These are phyloP conservation scores for Pseudonectria buxi DNA, from an alignment of 2,329 filamentous ascomycete genomes.

Conservation along the genomic window DNA sequence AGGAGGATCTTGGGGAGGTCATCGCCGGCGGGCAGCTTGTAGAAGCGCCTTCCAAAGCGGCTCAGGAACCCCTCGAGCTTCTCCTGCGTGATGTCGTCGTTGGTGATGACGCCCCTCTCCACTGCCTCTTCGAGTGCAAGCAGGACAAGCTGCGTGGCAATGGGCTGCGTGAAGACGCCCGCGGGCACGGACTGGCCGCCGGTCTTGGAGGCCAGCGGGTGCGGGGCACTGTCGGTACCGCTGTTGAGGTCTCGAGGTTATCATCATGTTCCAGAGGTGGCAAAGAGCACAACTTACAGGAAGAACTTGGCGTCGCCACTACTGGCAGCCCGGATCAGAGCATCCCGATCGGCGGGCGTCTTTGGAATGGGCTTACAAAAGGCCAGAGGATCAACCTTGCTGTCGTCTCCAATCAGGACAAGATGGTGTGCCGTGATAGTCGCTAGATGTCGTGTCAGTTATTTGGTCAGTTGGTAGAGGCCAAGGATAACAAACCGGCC, in stretches of 20 bases:
- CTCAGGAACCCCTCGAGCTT: conserved; percentile 49
- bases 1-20: conserved; percentile 26
- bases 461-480: background rate
- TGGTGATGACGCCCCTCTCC: conserved; percentile 42
- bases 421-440: conserved; percentile 87
- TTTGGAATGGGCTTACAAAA: conserved; percentile 78
- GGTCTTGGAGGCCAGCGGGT: conserved; percentile 53
- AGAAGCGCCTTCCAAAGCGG: conserved; percentile 47
- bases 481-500: conserved; percentile 35
- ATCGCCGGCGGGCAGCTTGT: conserved; percentile 31
- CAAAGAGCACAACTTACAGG: conserved; percentile 43
- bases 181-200: conserved; percentile 52
- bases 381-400: conserved; percentile 46
- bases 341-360: conserved; percentile 64
- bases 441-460: conserved; percentile 29
- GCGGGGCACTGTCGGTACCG: conserved; percentile 58
- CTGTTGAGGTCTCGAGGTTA: conserved; percentile 15
- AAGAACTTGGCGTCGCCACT: conserved; percentile 62
- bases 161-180: conserved; percentile 74
- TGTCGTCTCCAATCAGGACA: conserved; percentile 69
- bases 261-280: background rate
- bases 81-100: conserved; percentile 48
- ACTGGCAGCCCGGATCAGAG: conserved; percentile 59
- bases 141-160: conserved; percentile 59
- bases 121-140: conserved; percentile 55